phyloP scores from a whole-genome alignment of 2,329 filamentous ascomycete species.

The Lecanicillium sp. region DNA sequence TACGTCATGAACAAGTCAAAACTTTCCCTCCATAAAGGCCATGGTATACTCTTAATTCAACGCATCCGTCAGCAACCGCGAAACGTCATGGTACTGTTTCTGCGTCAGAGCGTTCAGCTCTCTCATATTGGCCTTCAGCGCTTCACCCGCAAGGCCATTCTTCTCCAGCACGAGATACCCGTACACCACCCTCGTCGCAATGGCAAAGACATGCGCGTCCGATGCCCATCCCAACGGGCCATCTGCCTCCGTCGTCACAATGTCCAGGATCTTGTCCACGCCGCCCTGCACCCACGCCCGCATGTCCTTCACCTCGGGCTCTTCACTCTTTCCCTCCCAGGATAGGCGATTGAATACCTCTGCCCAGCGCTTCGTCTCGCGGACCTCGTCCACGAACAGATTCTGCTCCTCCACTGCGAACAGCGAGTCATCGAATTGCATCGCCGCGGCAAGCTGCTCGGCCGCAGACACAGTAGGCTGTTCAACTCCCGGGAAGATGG shows the following conservation, averaged over 20 bases:
- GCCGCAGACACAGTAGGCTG: conserved; percentile 23
- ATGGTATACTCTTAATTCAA: conserved; percentile 11
- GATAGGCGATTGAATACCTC: conserved; percentile 35
- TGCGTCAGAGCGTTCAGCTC: conserved; percentile 9
- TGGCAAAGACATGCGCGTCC: conserved; percentile 59
- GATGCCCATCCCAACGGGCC: conserved; percentile 69
- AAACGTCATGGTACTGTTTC: conserved; percentile 19
- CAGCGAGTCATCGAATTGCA: conserved; percentile 58
- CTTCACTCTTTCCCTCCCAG: conserved; percentile 19
- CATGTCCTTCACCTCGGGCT: too few relatives aligned
- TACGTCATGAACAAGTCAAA: too few relatives aligned
- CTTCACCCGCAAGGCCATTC: conserved; percentile 12
- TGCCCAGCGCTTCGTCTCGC: conserved; percentile 67
- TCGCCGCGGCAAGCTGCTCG: conserved; percentile 37
- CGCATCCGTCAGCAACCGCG: conserved; percentile 23
- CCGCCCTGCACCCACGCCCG: conserved; percentile 47
- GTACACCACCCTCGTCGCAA: conserved; percentile 46
- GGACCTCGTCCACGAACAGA: conserved; percentile 78
- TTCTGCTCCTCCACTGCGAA: conserved; percentile 93
- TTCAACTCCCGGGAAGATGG: conserved; percentile 14
- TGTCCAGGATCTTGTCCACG: conserved; percentile 35
- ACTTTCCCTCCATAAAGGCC: too few relatives aligned
- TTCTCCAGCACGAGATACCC: conserved; percentile 30
- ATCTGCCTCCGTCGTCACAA: conserved; percentile 38
- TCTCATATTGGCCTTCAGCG: conserved; percentile 15